These are phyloP conservation scores for Iodosphaeria phyllophila DNA, from an alignment of 2,329 filamentous ascomycete species.

Conservation along the genomic window DNA sequence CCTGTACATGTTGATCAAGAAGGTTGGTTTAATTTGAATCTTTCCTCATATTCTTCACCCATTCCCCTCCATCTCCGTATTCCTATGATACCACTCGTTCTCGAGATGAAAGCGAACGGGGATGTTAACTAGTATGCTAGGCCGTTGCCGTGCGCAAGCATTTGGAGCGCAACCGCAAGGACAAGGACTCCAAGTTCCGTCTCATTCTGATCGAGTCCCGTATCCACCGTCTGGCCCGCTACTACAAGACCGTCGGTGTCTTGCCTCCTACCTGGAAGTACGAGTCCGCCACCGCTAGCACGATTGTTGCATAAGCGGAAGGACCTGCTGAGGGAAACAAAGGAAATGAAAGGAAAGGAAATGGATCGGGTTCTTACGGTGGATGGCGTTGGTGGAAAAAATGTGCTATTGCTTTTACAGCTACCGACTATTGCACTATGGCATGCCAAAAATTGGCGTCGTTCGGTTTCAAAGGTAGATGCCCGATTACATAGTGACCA, in stretches of 20 bases:
- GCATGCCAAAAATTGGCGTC: too few species aligned
- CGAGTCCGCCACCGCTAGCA: conserved; percentile 92
- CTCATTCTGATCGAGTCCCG: conserved; percentile 99
- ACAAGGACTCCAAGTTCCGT: conserved; percentile 99
- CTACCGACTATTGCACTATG: too few species aligned
- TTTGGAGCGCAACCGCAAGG: conserved; percentile 99
- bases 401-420: too few species aligned
- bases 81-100: too few species aligned
- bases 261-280: conserved; percentile 94
- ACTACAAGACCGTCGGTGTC: conserved; percentile 93
- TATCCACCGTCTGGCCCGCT: conserved; percentile 97
- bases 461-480: too few species aligned
- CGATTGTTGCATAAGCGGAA: conserved; percentile 64
- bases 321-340: too few species aligned
- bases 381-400: conserved; percentile 15
- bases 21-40: conserved; percentile 45
- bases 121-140: conserved; percentile 22
- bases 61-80: too few species aligned
- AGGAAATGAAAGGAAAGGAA: conserved; percentile 5
- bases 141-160: conserved; percentile 99
- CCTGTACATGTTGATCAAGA: conserved; percentile 99
- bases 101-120: background rate
- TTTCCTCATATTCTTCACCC: too few species aligned
- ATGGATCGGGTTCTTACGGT: conserved; percentile 8
- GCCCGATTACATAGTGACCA: too few species aligned